Base-by-base conservation (phyloP, 345 rosid genomes). In the Camelina sativa region DNA sequence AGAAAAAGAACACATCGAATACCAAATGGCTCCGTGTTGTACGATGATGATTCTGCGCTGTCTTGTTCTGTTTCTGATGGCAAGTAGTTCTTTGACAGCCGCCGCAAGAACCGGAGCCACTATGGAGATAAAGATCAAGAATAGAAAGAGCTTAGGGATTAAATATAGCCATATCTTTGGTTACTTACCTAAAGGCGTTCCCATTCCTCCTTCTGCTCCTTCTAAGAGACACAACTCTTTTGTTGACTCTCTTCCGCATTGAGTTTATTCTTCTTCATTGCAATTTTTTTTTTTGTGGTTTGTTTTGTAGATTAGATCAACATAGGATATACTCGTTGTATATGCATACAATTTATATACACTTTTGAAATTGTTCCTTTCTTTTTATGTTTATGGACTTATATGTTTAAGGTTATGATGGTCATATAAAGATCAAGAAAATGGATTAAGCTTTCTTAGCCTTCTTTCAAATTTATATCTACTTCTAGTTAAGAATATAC, bases 181-280 rank as follows among this genome's bases (percentile, higher is more conserved):
- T 80, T 94, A 76, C 87, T 78, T 94, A 48, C 98, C 98, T 6
- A 91, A 91, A 77, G 91, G 91, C 1, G 74, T 74, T 6, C 80
- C 86, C 2, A 65, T 91, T 48, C 96, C 97, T 12, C 97, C 97
- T 65, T 94, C 97, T 15, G 97, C 63, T 52, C 98, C 98, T 4
- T 94, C 98, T 13, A 87, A n/a, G n/a, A n/a, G 87, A 62, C 97
- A 91, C 86, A 94, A 94, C 81, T 76, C 82, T 6, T 53, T 72
- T 9, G 73, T 74, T 25, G 76, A 84, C 56, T 83, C 85, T 53
- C 64, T 88, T 62, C 75, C 77, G 68, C 70, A 53, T 55, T 79
- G 54, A 78, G 41, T 46, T 35, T 54, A 9, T 59, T 1, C 55
- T 55, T 28, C 46, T 76, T 54, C 43, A 17, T 5, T 67, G 28